phyloP scores from a whole-genome alignment of 2,329 filamentous ascomycete genomes.

The Trichoderma breve region DNA sequence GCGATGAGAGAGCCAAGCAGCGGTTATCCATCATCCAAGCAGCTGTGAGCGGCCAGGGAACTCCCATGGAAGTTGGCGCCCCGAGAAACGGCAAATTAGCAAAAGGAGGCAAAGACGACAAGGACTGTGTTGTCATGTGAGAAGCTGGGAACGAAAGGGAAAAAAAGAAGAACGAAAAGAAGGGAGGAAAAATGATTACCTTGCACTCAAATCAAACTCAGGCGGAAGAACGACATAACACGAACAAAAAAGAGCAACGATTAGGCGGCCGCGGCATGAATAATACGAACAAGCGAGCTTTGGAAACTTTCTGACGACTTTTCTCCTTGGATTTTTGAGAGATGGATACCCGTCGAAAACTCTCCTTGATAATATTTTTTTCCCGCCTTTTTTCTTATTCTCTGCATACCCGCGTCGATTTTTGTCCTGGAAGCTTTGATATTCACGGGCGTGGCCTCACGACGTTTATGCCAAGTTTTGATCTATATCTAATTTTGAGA shows the following conservation, averaged over 20 bases:
- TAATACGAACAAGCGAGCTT: constrained; percentile 16
- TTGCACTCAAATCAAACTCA: neutral
- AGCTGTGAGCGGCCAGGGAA: constrained; percentile 62
- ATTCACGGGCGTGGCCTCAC: neutral
- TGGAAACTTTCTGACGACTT: constrained; percentile 2
- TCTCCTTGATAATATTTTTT: neutral
- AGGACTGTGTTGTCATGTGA: constrained; percentile 59
- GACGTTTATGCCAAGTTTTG: constrained; percentile 12
- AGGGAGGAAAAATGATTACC: neutral
- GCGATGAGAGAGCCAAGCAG: constrained; percentile 85
- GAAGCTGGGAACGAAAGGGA: neutral
- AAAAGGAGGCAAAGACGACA: constrained; percentile 51
- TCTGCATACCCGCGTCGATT: constrained; percentile 7
- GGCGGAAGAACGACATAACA: neutral
- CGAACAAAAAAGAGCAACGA: neutral
- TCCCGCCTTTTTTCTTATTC: neutral
- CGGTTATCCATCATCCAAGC: constrained; percentile 82
- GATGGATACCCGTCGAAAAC: neutral
- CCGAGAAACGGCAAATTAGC: constrained; percentile 51
- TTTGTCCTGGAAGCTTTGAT: neutral
- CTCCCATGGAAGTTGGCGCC: constrained; percentile 56
- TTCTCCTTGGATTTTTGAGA: neutral
- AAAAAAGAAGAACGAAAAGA: neutral
- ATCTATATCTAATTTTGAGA: neutral
- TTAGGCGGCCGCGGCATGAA: neutral